Conservation (phyloP, 1,284 basidiomycete genomes). For the Ustilago lituana region DNA sequence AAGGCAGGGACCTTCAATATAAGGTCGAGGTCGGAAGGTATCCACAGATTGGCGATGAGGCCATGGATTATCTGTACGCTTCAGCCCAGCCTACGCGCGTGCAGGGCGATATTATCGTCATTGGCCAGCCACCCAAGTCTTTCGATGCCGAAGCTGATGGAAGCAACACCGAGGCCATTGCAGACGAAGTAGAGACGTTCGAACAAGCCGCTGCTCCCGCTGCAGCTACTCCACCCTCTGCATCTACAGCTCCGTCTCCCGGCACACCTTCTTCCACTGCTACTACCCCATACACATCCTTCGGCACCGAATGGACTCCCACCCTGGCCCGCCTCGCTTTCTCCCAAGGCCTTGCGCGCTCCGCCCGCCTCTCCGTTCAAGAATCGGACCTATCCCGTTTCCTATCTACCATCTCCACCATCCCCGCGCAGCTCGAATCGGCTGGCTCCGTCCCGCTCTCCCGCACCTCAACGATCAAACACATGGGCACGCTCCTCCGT, state of each 20-base stretch:
- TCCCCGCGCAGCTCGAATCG: constrained; percentile 54
- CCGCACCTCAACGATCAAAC: constrained; percentile 60
- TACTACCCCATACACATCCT: constrained; percentile 17
- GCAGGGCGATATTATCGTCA: constrained; percentile 63
- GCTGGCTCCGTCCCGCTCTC: constrained; percentile 60
- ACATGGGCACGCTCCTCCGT: constrained; percentile 62
- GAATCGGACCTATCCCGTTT: constrained; percentile 56
- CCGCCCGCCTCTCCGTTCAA: constrained; percentile 61
- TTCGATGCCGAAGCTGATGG: constrained; percentile 26
- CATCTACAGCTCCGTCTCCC: neutral
- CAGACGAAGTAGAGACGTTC: neutral
- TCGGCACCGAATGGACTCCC: constrained; percentile 54
- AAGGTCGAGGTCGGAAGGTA: constrained; percentile 51
- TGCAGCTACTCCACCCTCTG: neutral
- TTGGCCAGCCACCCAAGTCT: constrained; percentile 55
- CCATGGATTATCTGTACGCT: constrained; percentile 62
- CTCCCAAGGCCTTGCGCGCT: constrained; percentile 63
- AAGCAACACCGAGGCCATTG: neutral
- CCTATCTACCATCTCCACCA: constrained; percentile 46
- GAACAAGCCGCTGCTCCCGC: neutral
- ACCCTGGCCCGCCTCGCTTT: constrained; percentile 61
- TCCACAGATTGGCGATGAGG: constrained; percentile 61
- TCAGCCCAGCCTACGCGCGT: constrained; percentile 56
- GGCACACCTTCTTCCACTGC: neutral
- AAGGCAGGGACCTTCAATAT: constrained; percentile 32